Evolutionary conservation across 805 yeast genomes (phyloP).

Genomic region (Sugiyamaella chiloensis): DNA sequence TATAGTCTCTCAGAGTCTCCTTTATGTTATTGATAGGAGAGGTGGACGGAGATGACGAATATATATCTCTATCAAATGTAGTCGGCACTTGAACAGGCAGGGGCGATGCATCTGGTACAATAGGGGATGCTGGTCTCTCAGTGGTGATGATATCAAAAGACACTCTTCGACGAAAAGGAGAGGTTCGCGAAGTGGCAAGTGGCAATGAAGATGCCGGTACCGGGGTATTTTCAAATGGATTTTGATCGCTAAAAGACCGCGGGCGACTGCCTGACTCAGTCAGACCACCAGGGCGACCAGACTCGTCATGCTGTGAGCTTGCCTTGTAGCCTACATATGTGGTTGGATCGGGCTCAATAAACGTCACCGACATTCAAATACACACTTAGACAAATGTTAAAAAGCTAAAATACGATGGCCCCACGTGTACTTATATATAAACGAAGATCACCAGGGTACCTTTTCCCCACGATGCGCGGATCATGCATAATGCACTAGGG

Average conservation of each 20-base stretch:
- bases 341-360: conserved; percentile 22
- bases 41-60: neutral
- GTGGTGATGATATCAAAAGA: conserved; percentile 23
- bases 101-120: conserved; percentile 2
- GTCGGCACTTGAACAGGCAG: neutral
- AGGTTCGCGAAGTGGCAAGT: neutral
- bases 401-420: neutral
- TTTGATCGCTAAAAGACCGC: too few relatives aligned
- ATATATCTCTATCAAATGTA: neutral
- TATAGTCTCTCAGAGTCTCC: conserved; percentile 6
- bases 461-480: conserved; percentile 6
- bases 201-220: neutral
- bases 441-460: neutral
- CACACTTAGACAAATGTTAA: neutral
- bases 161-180: conserved; percentile 17
- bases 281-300: too few relatives aligned
- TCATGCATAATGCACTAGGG: too few relatives aligned
- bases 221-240: too few relatives aligned
- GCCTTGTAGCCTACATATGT: conserved; percentile 13
- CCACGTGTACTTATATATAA: conserved; percentile 3
- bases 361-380: conserved; percentile 20
- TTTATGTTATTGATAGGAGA: neutral
- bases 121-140: conserved; percentile 5
- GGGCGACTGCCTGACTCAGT: too few relatives aligned
- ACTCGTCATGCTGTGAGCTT: too few relatives aligned